These are phyloP conservation scores for Dictyophora rubrovolvata DNA, from an alignment of 768 basidiomycete genomes.

Conservation along the genomic window DNA sequence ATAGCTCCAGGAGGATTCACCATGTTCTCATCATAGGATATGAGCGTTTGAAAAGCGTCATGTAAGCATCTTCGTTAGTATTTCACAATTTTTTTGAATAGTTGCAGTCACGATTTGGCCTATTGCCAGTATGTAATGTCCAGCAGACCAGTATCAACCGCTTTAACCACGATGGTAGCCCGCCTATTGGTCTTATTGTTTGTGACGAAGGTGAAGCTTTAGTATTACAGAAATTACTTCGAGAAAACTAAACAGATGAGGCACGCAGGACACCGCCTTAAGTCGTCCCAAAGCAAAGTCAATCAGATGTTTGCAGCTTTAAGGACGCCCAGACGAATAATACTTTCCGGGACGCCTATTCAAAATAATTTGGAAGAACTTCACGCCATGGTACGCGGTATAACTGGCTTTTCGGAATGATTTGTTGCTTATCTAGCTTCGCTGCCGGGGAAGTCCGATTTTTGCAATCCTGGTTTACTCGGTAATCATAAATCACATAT, in stretches of 20 bases:
- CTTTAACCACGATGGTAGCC: slow-evolving; percentile 31
- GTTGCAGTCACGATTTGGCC: slow-evolving; percentile 40
- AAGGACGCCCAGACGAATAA: slow-evolving; percentile 66
- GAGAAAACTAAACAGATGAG: neutral
- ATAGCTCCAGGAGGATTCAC: slow-evolving; percentile 46
- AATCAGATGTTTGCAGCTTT: slow-evolving; percentile 76
- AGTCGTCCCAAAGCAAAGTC: slow-evolving; percentile 87
- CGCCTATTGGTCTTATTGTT: slow-evolving; percentile 85
- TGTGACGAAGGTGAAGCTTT: slow-evolving; percentile 76
- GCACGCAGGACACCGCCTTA: slow-evolving; percentile 71
- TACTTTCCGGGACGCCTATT: slow-evolving; percentile 93
- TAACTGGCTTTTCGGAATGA: neutral
- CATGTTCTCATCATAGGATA: slow-evolving; percentile 93
- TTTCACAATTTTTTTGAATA: neutral
- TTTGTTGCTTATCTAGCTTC: slow-evolving; percentile 1
- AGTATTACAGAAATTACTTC: neutral
- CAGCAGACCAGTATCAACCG: neutral
- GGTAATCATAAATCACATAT: slow-evolving; percentile 33
- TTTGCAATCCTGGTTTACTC: slow-evolving; percentile 87
- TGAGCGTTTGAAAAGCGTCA: slow-evolving; percentile 74
- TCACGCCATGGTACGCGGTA: slow-evolving; percentile 75
- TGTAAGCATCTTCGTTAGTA: slow-evolving; percentile 39
- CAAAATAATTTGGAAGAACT: slow-evolving; percentile 96
- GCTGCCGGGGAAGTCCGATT: slow-evolving; percentile 55
- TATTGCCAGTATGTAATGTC: slow-evolving; percentile 47